These are phyloP conservation scores for Ophiostoma perfectum DNA, from an alignment of 2,329 filamentous ascomycete genomes.

Conservation along the genomic window DNA sequence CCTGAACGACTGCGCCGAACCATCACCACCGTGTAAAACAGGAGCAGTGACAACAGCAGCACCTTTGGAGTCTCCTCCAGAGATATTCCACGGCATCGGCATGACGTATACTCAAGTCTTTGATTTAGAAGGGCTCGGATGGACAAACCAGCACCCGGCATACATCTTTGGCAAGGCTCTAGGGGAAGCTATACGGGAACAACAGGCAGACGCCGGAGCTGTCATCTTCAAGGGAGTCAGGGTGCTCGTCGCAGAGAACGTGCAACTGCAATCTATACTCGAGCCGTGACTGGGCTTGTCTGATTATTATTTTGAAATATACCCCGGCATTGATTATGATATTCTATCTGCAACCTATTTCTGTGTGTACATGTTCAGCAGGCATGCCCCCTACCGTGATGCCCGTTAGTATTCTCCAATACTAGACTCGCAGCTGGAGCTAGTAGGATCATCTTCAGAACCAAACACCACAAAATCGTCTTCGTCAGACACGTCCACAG, in stretches of 20 bases:
- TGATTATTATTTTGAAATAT: neutral
- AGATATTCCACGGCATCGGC: conserved; percentile 26
- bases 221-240: conserved; percentile 18
- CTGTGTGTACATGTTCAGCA: neutral
- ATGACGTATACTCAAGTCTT: conserved; percentile 34
- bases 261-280: neutral
- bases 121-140: conserved; percentile 33
- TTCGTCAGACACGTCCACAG: neutral
- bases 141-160: conserved; percentile 31
- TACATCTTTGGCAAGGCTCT: conserved; percentile 33
- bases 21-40: neutral
- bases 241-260: conserved; percentile 17
- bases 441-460: neutral
- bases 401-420: no score
- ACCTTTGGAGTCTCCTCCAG: neutral
- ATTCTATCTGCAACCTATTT: neutral
- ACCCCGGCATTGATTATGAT: neutral
- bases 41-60: no score
- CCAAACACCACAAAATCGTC: neutral
- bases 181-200: conserved; percentile 30
- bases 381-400: no score
- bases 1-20: neutral
- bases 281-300: neutral
- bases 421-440: neutral
- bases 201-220: conserved; percentile 27